Evolutionary conservation across 2,329 filamentous ascomycete genomes (phyloP).

Genomic region (Pyrenophora graminea): DNA sequence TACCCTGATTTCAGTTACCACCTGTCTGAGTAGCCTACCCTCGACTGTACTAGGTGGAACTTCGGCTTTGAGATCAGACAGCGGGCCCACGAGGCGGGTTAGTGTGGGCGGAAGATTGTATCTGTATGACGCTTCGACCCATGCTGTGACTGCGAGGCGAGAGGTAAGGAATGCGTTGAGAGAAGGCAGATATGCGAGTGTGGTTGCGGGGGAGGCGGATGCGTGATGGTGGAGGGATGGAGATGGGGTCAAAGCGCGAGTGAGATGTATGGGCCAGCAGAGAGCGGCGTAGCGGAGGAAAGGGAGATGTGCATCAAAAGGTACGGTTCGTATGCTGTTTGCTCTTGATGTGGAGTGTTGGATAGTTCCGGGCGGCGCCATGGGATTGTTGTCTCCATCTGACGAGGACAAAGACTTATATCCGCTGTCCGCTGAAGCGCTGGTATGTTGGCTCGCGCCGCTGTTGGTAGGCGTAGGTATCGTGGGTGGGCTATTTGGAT

Average conservation of each 20-base stretch:
- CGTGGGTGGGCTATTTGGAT: slow-evolving; percentile 17
- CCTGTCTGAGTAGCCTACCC: slow-evolving; percentile 32
- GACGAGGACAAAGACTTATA: slow-evolving; percentile 38
- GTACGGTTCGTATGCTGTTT: slow-evolving; percentile 13
- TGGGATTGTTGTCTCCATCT: slow-evolving; percentile 22
- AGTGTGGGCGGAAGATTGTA: slow-evolving; percentile 38
- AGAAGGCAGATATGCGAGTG: slow-evolving; percentile 28
- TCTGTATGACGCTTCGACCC: slow-evolving; percentile 41
- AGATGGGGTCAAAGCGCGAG: slow-evolving; percentile 24
- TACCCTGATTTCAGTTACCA: slow-evolving; percentile 26
- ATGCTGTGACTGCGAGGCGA: slow-evolving; percentile 32
- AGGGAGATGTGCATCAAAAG: slow-evolving; percentile 33
- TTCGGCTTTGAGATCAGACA: slow-evolving; percentile 24
- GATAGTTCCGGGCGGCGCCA: background rate
- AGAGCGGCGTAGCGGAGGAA: slow-evolving; percentile 39
- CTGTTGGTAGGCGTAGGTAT: slow-evolving; percentile 20
- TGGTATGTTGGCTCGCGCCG: slow-evolving; percentile 30
- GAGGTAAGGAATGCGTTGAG: slow-evolving; percentile 33
- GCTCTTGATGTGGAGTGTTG: slow-evolving; percentile 5
- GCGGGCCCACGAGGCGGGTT: slow-evolving; percentile 32
- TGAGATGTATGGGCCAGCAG: slow-evolving; percentile 41
- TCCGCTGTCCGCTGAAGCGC: slow-evolving; percentile 36
- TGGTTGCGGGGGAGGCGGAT: background rate
- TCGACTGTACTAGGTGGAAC: slow-evolving; percentile 29
- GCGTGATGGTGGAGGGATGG: background rate